phyloP scores from a whole-genome alignment of 345 rosid species.

The Lepidium sativum region DNA sequence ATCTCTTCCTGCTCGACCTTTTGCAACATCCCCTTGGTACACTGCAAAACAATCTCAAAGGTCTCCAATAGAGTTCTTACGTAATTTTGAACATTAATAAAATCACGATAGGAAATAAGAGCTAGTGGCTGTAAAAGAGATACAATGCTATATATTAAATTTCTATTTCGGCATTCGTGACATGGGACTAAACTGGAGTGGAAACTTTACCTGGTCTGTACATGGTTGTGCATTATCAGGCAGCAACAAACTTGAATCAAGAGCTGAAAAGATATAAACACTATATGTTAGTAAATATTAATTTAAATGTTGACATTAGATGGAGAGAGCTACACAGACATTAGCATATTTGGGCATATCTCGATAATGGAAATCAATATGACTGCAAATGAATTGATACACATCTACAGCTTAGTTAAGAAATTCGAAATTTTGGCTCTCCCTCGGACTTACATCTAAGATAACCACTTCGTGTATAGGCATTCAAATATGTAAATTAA shows the following conservation, averaged over 20 bases:
- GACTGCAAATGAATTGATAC: neutral
- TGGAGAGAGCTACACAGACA: neutral
- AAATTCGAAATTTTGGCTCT: neutral
- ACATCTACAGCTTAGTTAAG: neutral
- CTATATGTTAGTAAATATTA: too few species aligned
- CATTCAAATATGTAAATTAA: too few species aligned
- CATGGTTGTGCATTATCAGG: slow-evolving; percentile 35
- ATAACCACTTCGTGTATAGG: too few species aligned
- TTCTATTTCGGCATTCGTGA: neutral
- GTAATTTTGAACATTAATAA: neutral
- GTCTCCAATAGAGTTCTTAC: neutral
- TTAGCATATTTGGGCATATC: neutral
- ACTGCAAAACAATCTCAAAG: slow-evolving; percentile 29
- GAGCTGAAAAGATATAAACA: neutral
- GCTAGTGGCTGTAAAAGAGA: neutral
- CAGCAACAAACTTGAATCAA: slow-evolving; percentile 39
- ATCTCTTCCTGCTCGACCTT: slow-evolving; percentile 12
- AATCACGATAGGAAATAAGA: neutral
- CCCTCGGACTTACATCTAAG: too few species aligned
- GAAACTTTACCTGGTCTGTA: slow-evolving; percentile 36
- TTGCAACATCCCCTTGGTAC: slow-evolving; percentile 35
- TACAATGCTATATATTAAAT: neutral
- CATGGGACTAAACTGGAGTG: slow-evolving; percentile 39
- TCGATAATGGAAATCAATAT: neutral
- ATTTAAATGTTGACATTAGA: too few species aligned